These are phyloP conservation scores for Pelargonium myrrhifolium DNA, from an alignment of 441 rosid genomes.

Conservation along the genomic window DNA sequence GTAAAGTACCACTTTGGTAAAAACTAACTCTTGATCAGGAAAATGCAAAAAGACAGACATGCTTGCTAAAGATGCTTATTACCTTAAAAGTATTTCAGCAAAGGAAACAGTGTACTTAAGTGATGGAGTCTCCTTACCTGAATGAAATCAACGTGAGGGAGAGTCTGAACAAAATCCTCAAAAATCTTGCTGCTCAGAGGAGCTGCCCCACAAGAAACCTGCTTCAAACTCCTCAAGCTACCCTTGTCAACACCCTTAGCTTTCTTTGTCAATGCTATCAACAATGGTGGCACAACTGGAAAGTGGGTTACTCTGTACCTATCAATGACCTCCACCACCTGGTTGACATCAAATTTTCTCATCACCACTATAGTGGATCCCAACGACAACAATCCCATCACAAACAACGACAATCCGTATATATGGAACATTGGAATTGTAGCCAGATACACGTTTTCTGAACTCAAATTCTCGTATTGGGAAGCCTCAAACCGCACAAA, in stretches of 20 bases:
- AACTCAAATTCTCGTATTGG: slow-evolving; percentile 41
- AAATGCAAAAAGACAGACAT: no score
- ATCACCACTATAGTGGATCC: slow-evolving; percentile 63
- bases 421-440: slow-evolving; percentile 76
- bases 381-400: slow-evolving; percentile 50
- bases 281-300: slow-evolving; percentile 69
- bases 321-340: slow-evolving; percentile 43
- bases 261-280: slow-evolving; percentile 40
- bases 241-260: slow-evolving; percentile 31
- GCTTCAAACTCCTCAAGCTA: slow-evolving; percentile 60
- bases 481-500: slow-evolving; percentile 79
- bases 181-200: slow-evolving; percentile 43
- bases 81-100: no score
- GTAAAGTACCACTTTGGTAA: no score
- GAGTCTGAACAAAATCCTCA: slow-evolving; percentile 43
- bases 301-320: slow-evolving; percentile 59
- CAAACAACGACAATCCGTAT: slow-evolving; percentile 70
- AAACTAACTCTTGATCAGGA: no score
- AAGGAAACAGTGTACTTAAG: no score
- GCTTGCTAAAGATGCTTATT: no score
- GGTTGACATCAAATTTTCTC: slow-evolving; percentile 50
- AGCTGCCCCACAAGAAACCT: slow-evolving; percentile 83
- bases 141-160: slow-evolving; percentile 69
- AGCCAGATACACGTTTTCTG: slow-evolving; percentile 54
- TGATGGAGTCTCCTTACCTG: slow-evolving; percentile 39